A percentile compares a stretch with the other conserved stretches of the same genome.
phyloP scores from a whole-genome alignment of 1,284 basidiomycete species.

The Paramarasmius palmivorus region DNA sequence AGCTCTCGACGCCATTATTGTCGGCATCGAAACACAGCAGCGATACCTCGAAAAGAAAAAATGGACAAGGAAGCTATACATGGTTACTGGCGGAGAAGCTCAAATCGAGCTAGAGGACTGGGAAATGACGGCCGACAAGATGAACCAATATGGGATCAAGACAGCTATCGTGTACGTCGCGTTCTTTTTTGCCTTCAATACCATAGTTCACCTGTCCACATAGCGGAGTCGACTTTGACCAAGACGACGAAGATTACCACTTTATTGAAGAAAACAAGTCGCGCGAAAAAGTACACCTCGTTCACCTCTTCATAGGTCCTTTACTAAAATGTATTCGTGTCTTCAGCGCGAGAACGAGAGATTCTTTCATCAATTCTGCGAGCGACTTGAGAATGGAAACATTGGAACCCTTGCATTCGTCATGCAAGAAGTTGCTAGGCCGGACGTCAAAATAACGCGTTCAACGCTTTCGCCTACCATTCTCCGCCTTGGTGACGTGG shows the following conservation, averaged over 20 bases:
- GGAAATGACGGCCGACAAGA: conserved; percentile 71
- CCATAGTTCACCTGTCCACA: conserved; percentile 11
- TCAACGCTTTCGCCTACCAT: conserved; percentile 64
- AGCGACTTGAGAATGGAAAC: conserved; percentile 46
- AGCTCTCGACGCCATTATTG: conserved; percentile 89
- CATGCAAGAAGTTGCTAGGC: conserved; percentile 65
- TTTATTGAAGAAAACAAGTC: conserved; percentile 72
- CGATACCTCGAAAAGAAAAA: conserved; percentile 60
- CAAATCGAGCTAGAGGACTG: conserved; percentile 73
- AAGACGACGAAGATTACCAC: conserved; percentile 59
- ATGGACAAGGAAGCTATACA: conserved; percentile 80
- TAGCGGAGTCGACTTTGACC: conserved; percentile 84
- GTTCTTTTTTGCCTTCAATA: neutral
- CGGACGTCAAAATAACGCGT: conserved; percentile 68
- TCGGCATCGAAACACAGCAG: conserved; percentile 79
- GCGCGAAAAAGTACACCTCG: conserved; percentile 58
- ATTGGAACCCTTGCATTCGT: conserved; percentile 76
- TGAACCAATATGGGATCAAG: conserved; percentile 58
- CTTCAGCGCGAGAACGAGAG: conserved; percentile 72
- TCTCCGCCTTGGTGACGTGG: conserved; percentile 76
- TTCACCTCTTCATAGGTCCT: neutral
- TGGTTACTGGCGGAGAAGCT: conserved; percentile 81
- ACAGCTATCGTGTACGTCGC: conserved; percentile 66
- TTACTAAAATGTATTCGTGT: conserved; percentile 10
- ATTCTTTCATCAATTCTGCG: conserved; percentile 66